Base-by-base conservation (phyloP, 2,329 filamentous ascomycete genomes). In the Ophiocordyceps camponoti-saundersi region DNA sequence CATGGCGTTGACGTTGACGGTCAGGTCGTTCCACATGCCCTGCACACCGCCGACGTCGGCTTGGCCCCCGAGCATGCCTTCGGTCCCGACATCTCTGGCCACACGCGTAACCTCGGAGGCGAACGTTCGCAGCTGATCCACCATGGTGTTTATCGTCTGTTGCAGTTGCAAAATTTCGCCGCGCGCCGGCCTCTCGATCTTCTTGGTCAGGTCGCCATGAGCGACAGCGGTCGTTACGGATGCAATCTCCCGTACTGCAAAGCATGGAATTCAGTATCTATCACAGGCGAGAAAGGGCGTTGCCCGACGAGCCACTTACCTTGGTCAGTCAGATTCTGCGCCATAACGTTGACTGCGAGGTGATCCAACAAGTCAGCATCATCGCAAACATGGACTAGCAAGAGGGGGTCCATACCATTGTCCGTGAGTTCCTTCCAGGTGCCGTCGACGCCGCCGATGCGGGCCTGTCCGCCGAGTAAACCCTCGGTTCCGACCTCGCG, bases 371-470 rank as follows among this genome's bases (percentile, higher is more conserved):
- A 52, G 57, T 58, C 46, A 59, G 53, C 44, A n/a, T n/a, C 7
- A 39, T 6, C 16, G 5, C 18, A 5, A 49, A 30, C 21, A 36
- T 16, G 11, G 4, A 12, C 8, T 10, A 6, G 26, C 21, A 43
- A 30, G 18, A n/a, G 12, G n/a, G 32, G 20, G n/a, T 21, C 42
- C 48, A 63, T 69, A 80, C 79, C 79, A 58, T 90, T 90, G 61
- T 89, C 82, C 18, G 90, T 96, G 56, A 96, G 70, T 68, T 96
- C 90, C 60, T 95, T 94, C 90, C 90, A 96, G 50, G 93, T 95
- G 57, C 90, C 90, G 63, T 92, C 87, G 48, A 96, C 90, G 48
- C 89, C 90, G 53, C 88, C 84, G 51, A 96, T 90, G 62, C 88
- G 83, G 49, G 90, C 90, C 63, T 96, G 90, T 42, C 90, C 90